Conservation (phyloP, 2,329 filamentous ascomycete species). For the Hypoxylon sp. region DNA sequence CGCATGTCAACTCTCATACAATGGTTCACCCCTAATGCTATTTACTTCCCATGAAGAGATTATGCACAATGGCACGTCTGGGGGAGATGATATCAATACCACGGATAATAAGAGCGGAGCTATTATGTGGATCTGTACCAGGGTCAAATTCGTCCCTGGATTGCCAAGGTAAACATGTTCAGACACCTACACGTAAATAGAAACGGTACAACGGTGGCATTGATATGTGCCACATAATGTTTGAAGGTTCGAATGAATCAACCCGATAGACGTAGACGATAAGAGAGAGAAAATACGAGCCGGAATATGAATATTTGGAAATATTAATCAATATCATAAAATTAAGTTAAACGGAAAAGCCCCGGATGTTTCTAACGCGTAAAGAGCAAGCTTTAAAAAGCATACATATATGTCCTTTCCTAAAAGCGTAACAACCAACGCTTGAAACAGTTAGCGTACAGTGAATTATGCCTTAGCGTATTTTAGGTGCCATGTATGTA, state of each 20-base stretch:
- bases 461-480: conserved; percentile 13
- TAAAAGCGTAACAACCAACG: neutral
- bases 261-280: conserved; percentile 1
- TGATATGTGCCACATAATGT: neutral
- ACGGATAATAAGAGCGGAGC: conserved; percentile 40
- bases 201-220: neutral
- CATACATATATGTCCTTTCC: neutral
- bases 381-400: conserved; percentile 1
- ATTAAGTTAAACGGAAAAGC: conserved; percentile 7
- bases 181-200: conserved; percentile 23
- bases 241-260: neutral
- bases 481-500: conserved; percentile 8
- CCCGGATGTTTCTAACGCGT: conserved; percentile 1
- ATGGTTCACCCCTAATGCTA: conserved; percentile 28
- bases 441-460: conserved; percentile 3
- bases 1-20: conserved; percentile 15
- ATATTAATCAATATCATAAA: conserved; percentile 1
- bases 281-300: neutral
- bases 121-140: conserved; percentile 29
- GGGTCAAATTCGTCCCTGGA: conserved; percentile 38
- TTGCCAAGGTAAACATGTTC: conserved; percentile 42
- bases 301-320: neutral
- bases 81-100: conserved; percentile 45
- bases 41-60: conserved; percentile 26
- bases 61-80: conserved; percentile 28